Evolutionary conservation across 75 land plant species (phyloP).

Genomic region (Cunninghamia lanceolata): DNA sequence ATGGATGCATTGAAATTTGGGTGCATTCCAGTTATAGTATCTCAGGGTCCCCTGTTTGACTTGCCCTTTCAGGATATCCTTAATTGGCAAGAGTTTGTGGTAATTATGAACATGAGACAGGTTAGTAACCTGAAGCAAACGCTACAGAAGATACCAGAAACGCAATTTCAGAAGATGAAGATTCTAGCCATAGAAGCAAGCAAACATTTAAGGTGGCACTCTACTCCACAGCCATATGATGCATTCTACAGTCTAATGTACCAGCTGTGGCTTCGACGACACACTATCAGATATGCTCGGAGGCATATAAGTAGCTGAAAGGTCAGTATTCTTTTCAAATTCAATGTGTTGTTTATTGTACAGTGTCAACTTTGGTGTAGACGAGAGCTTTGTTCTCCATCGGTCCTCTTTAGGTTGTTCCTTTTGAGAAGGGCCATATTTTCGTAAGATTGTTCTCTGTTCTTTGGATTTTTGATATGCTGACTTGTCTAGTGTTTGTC

Average conservation of each 20-base stretch:
- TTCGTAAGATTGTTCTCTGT: not conserved
- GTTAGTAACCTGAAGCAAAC: slow-evolving; percentile 26
- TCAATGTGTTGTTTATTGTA: not conserved
- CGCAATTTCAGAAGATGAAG: slow-evolving; percentile 34
- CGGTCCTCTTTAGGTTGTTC: not conserved
- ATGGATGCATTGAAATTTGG: slow-evolving; percentile 49
- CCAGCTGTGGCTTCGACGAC: slow-evolving; percentile 73
- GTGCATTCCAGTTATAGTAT: slow-evolving; percentile 69
- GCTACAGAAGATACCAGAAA: slow-evolving; percentile 22
- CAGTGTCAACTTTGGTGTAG: not conserved
- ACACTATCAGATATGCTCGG: slow-evolving; percentile 50
- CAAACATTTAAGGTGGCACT: slow-evolving; percentile 60
- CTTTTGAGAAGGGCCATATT: not conserved
- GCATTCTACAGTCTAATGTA: slow-evolving; percentile 62
- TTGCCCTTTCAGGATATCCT: slow-evolving; percentile 68
- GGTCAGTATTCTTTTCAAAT: not conserved
- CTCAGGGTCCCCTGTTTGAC: slow-evolving; percentile 45
- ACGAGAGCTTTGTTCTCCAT: not conserved
- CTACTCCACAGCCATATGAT: slow-evolving; percentile 33
- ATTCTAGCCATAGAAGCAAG: slow-evolving; percentile 31
- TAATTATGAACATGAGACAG: slow-evolving; percentile 34
- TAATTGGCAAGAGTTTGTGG: slow-evolving; percentile 54
- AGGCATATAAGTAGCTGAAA: slow-evolving; percentile 12
- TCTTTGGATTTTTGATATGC: not conserved
- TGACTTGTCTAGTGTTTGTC: not conserved